Percentiles rank a stretch among this genome's conserved stretches.
phyloP scores from a whole-genome alignment of 306 rosid genomes.

The Hylodesmum podocarpum region DNA sequence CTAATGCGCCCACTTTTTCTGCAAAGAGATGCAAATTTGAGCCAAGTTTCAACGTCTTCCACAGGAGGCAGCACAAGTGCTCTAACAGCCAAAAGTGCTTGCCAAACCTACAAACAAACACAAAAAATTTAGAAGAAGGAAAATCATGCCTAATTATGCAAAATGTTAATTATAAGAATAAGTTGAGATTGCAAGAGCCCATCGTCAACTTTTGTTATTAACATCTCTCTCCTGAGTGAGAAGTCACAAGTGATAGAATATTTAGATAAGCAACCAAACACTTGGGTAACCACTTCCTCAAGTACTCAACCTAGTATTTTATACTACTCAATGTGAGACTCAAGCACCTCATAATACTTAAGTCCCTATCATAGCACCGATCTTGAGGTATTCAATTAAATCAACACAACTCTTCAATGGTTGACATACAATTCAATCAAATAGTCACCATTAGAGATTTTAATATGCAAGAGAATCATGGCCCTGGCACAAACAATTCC shows the following conservation, averaged over 20 bases:
- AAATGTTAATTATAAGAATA: neutral
- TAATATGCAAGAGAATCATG: neutral
- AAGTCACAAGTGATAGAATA: neutral
- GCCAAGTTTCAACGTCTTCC: conserved; percentile 94
- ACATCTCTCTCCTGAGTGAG: neutral
- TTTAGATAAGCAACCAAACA: no score
- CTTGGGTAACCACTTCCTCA: no score
- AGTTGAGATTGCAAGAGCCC: conserved; percentile 15
- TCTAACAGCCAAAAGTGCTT: conserved; percentile 69
- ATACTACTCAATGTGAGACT: no score
- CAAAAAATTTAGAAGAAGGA: conserved; percentile 25
- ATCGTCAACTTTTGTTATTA: neutral
- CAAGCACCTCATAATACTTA: no score
- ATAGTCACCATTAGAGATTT: neutral
- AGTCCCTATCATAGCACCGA: no score
- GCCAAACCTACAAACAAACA: conserved; percentile 82
- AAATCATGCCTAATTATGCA: conserved; percentile 14
- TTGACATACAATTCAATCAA: neutral
- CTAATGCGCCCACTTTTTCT: conserved; percentile 75
- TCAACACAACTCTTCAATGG: neutral
- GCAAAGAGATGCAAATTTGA: conserved; percentile 90
- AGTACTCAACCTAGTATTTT: no score
- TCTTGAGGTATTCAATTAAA: no score
- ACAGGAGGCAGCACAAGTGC: conserved; percentile 95
- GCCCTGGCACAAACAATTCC: neutral